Conservation (phyloP, 306 rosid genomes). For the Leucaena leucocephala region DNA sequence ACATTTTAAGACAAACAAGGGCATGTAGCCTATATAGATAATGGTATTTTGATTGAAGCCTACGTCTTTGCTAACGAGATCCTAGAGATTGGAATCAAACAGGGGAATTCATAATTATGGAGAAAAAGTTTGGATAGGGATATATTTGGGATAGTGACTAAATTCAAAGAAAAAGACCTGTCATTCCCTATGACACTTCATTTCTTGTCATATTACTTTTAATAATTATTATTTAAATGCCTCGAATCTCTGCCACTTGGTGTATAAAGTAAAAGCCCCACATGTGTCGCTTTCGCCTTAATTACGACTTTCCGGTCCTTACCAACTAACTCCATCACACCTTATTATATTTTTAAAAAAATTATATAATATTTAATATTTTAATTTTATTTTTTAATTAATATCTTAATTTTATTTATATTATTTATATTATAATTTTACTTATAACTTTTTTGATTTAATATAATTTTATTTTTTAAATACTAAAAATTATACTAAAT, state of each 20-base stretch:
- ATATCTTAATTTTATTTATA: too few relatives aligned
- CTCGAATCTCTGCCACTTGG: neutral
- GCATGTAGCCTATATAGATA: neutral
- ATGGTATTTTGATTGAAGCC: neutral
- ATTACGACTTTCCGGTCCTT: neutral
- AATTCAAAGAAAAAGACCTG: slow-evolving; percentile 1
- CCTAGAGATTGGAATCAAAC: neutral
- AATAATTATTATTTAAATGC: neutral
- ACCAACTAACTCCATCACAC: neutral
- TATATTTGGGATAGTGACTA: neutral
- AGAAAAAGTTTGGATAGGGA: neutral
- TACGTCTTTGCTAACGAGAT: neutral
- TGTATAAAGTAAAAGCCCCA: neutral
- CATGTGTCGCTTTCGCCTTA: neutral
- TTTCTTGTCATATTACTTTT: neutral
- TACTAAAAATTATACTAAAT: too few relatives aligned
- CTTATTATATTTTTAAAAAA: too few relatives aligned
- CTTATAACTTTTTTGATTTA: too few relatives aligned
- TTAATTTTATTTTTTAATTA: too few relatives aligned
- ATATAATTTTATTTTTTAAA: too few relatives aligned
- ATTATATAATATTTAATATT: too few relatives aligned
- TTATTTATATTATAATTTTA: too few relatives aligned
- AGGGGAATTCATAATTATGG: neutral
- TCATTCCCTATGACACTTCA: neutral
- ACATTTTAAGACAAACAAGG: neutral